These are phyloP conservation scores for Drechmeria coniospora DNA, from an alignment of 2,329 filamentous ascomycete genomes.

Conservation along the genomic window DNA sequence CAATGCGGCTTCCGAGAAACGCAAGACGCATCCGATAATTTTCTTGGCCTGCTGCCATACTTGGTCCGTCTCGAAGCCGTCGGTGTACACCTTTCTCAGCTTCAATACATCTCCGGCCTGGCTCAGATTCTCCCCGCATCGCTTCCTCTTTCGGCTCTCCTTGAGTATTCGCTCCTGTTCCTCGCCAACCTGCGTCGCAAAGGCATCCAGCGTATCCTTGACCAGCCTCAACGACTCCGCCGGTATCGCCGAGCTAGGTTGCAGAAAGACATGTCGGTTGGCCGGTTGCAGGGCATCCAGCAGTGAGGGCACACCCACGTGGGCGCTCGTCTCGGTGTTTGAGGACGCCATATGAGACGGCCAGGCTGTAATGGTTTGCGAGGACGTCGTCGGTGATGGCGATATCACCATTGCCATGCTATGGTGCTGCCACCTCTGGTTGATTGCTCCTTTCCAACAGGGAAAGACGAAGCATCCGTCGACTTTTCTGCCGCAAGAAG, in stretches of 20 bases:
- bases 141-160: slow-evolving; percentile 65
- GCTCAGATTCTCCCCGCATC: slow-evolving; percentile 33
- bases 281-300: slow-evolving; percentile 40
- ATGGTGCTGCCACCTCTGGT: slow-evolving; percentile 1
- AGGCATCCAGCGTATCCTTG: slow-evolving; percentile 66
- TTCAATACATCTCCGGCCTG: slow-evolving; percentile 44
- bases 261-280: slow-evolving; percentile 61
- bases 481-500: slow-evolving; percentile 5
- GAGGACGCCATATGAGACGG: slow-evolving; percentile 26
- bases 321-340: slow-evolving; percentile 17
- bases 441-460: too few species aligned
- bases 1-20: slow-evolving; percentile 30
- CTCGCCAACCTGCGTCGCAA: slow-evolving; percentile 59
- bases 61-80: slow-evolving; percentile 77
- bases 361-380: slow-evolving; percentile 42
- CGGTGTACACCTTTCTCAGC: slow-evolving; percentile 66
- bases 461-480: too few species aligned
- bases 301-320: slow-evolving; percentile 30
- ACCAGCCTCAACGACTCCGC: slow-evolving; percentile 56
- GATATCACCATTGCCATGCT: slow-evolving; percentile 28
- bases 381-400: slow-evolving; percentile 48
- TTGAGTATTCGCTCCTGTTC: slow-evolving; percentile 55
- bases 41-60: slow-evolving; percentile 88
- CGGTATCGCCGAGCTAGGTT: slow-evolving; percentile 51
- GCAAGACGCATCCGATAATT: slow-evolving; percentile 48